phyloP scores from a whole-genome alignment of 805 yeast species.

The Metschnikowia kofuensis region DNA sequence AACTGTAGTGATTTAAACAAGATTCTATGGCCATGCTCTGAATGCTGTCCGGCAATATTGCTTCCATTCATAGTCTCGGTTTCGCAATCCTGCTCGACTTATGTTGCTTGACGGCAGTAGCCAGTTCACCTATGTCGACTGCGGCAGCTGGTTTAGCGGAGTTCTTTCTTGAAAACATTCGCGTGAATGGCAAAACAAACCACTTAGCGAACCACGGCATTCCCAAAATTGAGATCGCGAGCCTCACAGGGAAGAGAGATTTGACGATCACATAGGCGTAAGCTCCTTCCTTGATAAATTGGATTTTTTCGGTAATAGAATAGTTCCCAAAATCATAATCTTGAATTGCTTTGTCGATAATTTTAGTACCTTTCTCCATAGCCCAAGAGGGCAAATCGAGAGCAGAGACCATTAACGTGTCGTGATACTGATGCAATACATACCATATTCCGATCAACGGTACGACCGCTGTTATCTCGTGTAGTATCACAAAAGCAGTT shows the following conservation, averaged over 20 bases:
- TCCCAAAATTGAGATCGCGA: constrained; percentile 45
- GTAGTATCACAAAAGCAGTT: constrained; percentile 63
- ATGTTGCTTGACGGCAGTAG: constrained; percentile 8
- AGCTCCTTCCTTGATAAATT: constrained; percentile 67
- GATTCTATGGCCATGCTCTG: too few species aligned
- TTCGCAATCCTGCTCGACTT: constrained; percentile 27
- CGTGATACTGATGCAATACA: constrained; percentile 51
- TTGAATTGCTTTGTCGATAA: constrained; percentile 52
- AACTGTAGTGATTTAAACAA: too few species aligned
- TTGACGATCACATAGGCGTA: constrained; percentile 71
- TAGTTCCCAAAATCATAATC: constrained; percentile 29
- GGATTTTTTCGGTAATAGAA: constrained; percentile 50
- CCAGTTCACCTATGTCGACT: constrained; percentile 2
- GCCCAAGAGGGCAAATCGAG: constrained; percentile 58
- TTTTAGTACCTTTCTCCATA: constrained; percentile 54
- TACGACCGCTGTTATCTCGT: constrained; percentile 70
- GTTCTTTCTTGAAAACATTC: constrained; percentile 10
- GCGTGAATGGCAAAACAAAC: constrained; percentile 46
- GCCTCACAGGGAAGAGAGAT: constrained; percentile 51
- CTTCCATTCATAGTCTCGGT: constrained; percentile 29
- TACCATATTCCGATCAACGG: constrained; percentile 73
- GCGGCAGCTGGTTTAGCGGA: background rate
- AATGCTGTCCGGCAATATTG: background rate
- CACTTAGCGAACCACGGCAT: constrained; percentile 60
- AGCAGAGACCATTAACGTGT: constrained; percentile 41